Conservation (phyloP, 805 yeast species). For the Yamadazyma scolyti region DNA sequence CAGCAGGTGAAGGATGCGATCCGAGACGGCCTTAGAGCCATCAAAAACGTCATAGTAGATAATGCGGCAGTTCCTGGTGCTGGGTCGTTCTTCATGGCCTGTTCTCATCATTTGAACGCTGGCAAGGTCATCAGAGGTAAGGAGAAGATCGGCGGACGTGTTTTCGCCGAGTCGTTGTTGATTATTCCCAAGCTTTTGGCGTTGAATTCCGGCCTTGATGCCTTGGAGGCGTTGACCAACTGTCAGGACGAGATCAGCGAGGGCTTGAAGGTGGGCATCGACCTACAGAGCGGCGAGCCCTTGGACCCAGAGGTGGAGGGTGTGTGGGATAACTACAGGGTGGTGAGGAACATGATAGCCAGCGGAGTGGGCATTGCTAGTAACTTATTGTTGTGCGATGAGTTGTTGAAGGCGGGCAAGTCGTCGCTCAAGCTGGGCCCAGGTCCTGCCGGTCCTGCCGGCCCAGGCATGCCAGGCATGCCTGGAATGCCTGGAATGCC, state of each 20-base stretch:
- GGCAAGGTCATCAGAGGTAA: slow-evolving; percentile 69
- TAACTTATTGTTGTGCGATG: slow-evolving; percentile 90
- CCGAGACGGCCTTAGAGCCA: slow-evolving; percentile 94
- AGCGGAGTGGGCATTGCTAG: slow-evolving; percentile 94
- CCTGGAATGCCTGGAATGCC: slow-evolving; percentile 11
- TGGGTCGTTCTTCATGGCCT: slow-evolving; percentile 90
- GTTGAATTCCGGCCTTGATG: slow-evolving; percentile 89
- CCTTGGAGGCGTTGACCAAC: slow-evolving; percentile 80
- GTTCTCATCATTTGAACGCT: slow-evolving; percentile 60
- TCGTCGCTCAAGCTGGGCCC: slow-evolving; percentile 74
- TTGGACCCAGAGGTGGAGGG: slow-evolving; percentile 94
- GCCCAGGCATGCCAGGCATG: slow-evolving; percentile 15
- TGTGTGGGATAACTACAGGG: slow-evolving; percentile 94
- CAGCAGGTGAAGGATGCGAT: slow-evolving; percentile 96
- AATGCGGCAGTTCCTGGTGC: slow-evolving; percentile 90
- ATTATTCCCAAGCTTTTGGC: slow-evolving; percentile 91
- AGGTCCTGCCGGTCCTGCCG: slow-evolving; percentile 16
- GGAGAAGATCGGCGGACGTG: slow-evolving; percentile 84
- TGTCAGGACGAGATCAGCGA: slow-evolving; percentile 87
- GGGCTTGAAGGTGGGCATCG: slow-evolving; percentile 85
- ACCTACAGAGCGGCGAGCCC: slow-evolving; percentile 88
- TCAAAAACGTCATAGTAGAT: slow-evolving; percentile 86
- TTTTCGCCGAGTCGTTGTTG: slow-evolving; percentile 88
- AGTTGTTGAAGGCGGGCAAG: slow-evolving; percentile 92
- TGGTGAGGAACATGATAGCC: slow-evolving; percentile 85